Base-by-base conservation (phyloP, 768 basidiomycete species). In the Trametes coccinea region DNA sequence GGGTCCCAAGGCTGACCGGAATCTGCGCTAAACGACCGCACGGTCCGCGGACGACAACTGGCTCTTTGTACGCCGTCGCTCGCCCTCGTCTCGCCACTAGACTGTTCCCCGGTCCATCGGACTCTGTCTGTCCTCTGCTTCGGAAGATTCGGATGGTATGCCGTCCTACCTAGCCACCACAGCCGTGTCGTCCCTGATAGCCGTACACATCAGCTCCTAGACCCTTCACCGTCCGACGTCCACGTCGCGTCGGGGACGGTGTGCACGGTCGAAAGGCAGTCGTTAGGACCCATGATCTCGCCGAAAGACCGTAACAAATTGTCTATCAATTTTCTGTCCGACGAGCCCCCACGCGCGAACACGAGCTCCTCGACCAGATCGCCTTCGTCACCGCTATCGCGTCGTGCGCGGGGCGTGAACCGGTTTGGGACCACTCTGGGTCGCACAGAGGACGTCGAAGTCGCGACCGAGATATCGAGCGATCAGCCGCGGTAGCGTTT, bases 401-500 rank as follows among this genome's bases (percentile, higher is more conserved):
- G 43, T 33, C 50, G 63, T 30, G 59, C 59, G 9, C 56, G 63
- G 5, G 60, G 63, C 1, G 62, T 60, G 2, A 64, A 64, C 13
- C 40, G 62, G 22, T 47, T 31, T 2, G 27, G 11, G 2, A 30
- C 58, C 5, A 9, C 45, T 5, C 30, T 56, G 13, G 47, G 51
- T n/a, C 59, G 46, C 7, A 39, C 47, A 13, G 62, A 57, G 5
- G 63, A 61, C 29, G 40, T 53, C n/a, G 33, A 61, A n/a, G 41
- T 66, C 27, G 58, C 47, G 0, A 31, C 61, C 7, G 61, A 59
- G 14, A 46, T 40, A 33, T 44, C 66, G 9, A 59, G 50, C 27
- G 61, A 54, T 47, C 56, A 63, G 40, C 54, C 67, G 49, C 69
- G 65, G 71, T 67, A 63, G 57, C 22, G 52, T 46, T 43, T 51